Conservation (phyloP, 768 basidiomycete genomes). For the Psilocybe subaeruginosa region DNA sequence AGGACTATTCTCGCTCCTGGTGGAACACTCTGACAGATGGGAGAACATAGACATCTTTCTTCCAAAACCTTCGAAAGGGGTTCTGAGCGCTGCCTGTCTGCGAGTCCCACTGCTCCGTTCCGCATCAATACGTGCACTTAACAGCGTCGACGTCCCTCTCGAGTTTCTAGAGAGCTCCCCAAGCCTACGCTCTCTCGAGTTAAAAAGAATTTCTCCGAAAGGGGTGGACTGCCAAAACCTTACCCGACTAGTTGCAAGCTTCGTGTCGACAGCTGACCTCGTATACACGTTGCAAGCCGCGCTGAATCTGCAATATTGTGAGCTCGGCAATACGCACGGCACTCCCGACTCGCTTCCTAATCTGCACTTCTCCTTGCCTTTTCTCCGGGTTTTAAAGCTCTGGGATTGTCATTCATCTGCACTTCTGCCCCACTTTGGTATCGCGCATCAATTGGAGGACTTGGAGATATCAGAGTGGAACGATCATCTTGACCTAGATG, state of each 20-base stretch:
- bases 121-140: not conserved
- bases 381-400: not conserved
- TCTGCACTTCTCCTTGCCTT: not conserved
- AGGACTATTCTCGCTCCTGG: not conserved
- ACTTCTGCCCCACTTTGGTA: not conserved
- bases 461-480: not conserved
- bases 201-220: conserved; percentile 1
- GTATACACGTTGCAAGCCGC: not conserved
- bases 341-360: not conserved
- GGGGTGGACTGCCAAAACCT: conserved; percentile 1
- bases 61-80: conserved; percentile 2
- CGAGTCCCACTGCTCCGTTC: not conserved
- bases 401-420: not conserved
- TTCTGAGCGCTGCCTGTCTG: not conserved
- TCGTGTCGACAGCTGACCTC: not conserved
- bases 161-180: not conserved
- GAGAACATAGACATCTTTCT: not conserved
- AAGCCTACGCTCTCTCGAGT: not conserved
- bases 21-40: not conserved
- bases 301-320: not conserved
- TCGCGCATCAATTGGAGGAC: not conserved
- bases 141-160: not conserved
- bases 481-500: not conserved
- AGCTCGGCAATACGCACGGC: not conserved
- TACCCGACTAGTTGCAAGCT: not conserved